A percentile compares a stretch with the other conserved stretches of the same genome.
Evolutionary conservation across 768 basidiomycete genomes (phyloP).

Genomic region (Naganishia vishniacii): DNA sequence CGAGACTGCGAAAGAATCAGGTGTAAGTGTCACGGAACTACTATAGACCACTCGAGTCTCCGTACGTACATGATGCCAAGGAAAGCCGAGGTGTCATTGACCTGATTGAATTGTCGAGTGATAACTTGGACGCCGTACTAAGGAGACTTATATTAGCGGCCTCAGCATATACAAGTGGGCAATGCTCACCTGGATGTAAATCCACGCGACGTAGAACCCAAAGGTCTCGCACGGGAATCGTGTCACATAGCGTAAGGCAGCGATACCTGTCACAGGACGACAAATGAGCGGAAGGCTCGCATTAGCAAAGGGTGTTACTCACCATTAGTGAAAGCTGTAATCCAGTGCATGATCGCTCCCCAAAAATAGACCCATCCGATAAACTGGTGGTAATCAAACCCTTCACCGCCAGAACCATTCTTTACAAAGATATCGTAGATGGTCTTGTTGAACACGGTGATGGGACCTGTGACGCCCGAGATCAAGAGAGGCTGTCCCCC

Average conservation of each 20-base stretch:
- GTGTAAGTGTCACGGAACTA: conserved; percentile 30
- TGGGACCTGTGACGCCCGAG: conserved; percentile 88
- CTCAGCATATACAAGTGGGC: not conserved
- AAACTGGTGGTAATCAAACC: conserved; percentile 75
- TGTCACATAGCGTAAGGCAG: conserved; percentile 79
- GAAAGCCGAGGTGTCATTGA: conserved; percentile 36
- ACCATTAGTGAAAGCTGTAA: conserved; percentile 75
- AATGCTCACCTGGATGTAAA: conserved; percentile 31
- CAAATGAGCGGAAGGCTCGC: not conserved
- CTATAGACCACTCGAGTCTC: no score
- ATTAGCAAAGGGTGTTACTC: conserved; percentile 26
- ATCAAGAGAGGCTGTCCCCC: conserved; percentile 88
- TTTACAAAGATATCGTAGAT: conserved; percentile 66
- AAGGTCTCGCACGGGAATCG: conserved; percentile 87
- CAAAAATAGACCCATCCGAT: conserved; percentile 89
- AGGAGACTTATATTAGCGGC: conserved; percentile 41
- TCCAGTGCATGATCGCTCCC: conserved; percentile 74
- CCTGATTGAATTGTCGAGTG: conserved; percentile 61
- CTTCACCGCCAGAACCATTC: conserved; percentile 29
- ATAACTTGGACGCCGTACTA: conserved; percentile 84
- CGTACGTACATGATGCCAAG: conserved; percentile 43
- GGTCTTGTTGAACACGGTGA: conserved; percentile 87
- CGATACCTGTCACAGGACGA: conserved; percentile 49
- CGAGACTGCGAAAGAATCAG: conserved; percentile 66
- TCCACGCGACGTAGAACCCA: conserved; percentile 87